Conservation (phyloP, 2,329 filamentous ascomycete species). For the Torrubiellomyces zombiae region DNA sequence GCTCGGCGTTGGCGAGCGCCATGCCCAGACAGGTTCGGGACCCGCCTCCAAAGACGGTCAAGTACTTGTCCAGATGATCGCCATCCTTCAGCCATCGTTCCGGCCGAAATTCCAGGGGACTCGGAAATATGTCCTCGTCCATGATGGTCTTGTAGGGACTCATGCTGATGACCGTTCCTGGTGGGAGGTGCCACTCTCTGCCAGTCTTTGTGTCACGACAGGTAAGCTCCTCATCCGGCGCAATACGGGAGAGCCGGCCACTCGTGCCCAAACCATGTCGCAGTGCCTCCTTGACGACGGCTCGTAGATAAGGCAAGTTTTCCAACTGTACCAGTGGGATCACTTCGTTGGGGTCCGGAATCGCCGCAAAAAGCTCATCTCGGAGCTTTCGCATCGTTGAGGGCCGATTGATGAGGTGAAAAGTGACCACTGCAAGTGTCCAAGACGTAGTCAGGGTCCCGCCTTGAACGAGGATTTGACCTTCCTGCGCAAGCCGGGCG, state of each 20-base stretch:
- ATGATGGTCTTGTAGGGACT: constrained; percentile 19
- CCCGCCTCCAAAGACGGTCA: constrained; percentile 19
- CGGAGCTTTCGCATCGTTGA: constrained; percentile 14
- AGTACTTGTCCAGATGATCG: constrained; percentile 15
- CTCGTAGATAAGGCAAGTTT: constrained; percentile 26
- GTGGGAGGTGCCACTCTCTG: constrained; percentile 14
- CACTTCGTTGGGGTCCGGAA: constrained; percentile 13
- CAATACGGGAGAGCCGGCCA: constrained; percentile 29
- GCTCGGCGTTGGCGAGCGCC: constrained; percentile 20
- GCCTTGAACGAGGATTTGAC: constrained; percentile 19
- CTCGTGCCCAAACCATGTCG: constrained; percentile 30
- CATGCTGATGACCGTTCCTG: constrained; percentile 20
- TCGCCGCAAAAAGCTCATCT: constrained; percentile 18
- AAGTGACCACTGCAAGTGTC: constrained; percentile 17
- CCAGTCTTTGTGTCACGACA: constrained; percentile 12
- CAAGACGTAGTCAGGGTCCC: constrained; percentile 24
- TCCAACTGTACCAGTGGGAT: constrained; percentile 14
- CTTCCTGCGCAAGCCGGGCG: constrained; percentile 19
- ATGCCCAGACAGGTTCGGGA: constrained; percentile 19
- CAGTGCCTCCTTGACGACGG: constrained; percentile 34
- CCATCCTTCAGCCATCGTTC: constrained; percentile 19
- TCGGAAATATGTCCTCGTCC: constrained; percentile 15
- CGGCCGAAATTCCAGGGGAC: constrained; percentile 16
- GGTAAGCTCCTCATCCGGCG: constrained; percentile 19
- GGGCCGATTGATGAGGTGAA: constrained; percentile 17